Percentiles rank a stretch among this genome's conserved stretches.
phyloP scores from a whole-genome alignment of 164 flowering plant genomes.

The Echeveria elegans region DNA sequence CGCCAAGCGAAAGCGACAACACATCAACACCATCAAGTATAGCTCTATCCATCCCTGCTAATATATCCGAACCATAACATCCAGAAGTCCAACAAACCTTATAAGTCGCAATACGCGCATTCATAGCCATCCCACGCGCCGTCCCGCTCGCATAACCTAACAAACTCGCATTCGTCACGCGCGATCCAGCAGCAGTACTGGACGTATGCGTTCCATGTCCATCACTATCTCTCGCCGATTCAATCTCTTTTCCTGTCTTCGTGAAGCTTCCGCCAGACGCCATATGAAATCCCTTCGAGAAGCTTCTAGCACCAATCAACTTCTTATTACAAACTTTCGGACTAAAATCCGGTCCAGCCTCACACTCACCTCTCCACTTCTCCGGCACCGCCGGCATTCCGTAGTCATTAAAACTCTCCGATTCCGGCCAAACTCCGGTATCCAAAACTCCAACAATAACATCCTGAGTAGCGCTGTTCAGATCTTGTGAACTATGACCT shows the following conservation, averaged over 20 bases:
- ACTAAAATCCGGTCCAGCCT: slow-evolving; percentile 40
- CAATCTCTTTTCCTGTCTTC: slow-evolving; percentile 20
- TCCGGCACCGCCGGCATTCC: slow-evolving; percentile 50
- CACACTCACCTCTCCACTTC: slow-evolving; percentile 60
- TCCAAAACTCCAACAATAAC: no score
- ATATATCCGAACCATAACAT: no score
- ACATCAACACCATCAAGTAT: no score
- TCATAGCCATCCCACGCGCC: slow-evolving; percentile 81
- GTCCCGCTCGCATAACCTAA: slow-evolving; percentile 74
- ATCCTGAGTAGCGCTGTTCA: slow-evolving; percentile 38
- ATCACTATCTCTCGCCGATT: slow-evolving; percentile 53
- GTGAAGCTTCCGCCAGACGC: slow-evolving; percentile 23
- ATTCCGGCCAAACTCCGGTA: slow-evolving; percentile 88
- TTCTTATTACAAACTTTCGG: slow-evolving; percentile 56
- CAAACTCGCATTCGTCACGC: slow-evolving; percentile 50
- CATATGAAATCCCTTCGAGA: slow-evolving; percentile 54
- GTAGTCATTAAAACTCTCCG: slow-evolving; percentile 42
- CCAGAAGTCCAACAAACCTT: slow-evolving; percentile 59
- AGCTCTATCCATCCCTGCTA: no score
- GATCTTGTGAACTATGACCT: slow-evolving; percentile 22
- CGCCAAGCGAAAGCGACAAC: no score
- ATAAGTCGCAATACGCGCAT: slow-evolving; percentile 63
- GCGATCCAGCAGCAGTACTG: slow-evolving; percentile 66
- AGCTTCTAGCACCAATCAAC: slow-evolving; percentile 69
- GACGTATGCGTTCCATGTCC: slow-evolving; percentile 94